These are phyloP conservation scores for Xylariomycetidae sp. DNA, from an alignment of 2,329 filamentous ascomycete species.

Conservation along the genomic window DNA sequence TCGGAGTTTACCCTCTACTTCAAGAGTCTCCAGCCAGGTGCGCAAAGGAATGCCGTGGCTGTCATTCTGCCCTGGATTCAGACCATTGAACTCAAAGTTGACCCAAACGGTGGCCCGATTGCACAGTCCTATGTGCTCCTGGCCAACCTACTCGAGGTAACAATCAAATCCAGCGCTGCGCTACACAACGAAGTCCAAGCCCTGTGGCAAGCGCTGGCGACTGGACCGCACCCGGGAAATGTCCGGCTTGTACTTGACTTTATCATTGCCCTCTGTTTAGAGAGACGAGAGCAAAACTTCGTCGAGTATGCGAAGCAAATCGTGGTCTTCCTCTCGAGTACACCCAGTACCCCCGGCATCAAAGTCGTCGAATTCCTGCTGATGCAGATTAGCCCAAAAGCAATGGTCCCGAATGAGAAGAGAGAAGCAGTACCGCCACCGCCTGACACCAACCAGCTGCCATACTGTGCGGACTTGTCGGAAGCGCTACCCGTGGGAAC, in stretches of 20 bases:
- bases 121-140: conserved; percentile 90
- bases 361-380: conserved; percentile 93
- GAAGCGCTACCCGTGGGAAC: conserved; percentile 77
- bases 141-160: conserved; percentile 92
- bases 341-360: conserved; percentile 62
- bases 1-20: conserved; percentile 95
- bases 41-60: conserved; percentile 89
- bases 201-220: conserved; percentile 92
- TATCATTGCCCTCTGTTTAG: conserved; percentile 88
- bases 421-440: conserved; percentile 62
- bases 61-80: conserved; percentile 96
- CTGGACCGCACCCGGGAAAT: conserved; percentile 86
- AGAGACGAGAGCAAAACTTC: conserved; percentile 94
- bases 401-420: conserved; percentile 94
- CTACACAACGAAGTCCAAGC: conserved; percentile 96
- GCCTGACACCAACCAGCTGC: conserved; percentile 66
- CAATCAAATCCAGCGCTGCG: conserved; percentile 80
- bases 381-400: conserved; percentile 84
- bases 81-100: conserved; percentile 83
- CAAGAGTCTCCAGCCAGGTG: conserved; percentile 73
- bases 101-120: conserved; percentile 85
- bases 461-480: conserved; percentile 82
- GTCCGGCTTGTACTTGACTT: conserved; percentile 94
- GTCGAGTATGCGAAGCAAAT: conserved; percentile 98
- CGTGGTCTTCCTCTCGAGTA: conserved; percentile 90